These are phyloP conservation scores for Acanthamoeba polyphaga DNA, from an alignment of 208 protist species.

Conservation along the genomic window DNA sequence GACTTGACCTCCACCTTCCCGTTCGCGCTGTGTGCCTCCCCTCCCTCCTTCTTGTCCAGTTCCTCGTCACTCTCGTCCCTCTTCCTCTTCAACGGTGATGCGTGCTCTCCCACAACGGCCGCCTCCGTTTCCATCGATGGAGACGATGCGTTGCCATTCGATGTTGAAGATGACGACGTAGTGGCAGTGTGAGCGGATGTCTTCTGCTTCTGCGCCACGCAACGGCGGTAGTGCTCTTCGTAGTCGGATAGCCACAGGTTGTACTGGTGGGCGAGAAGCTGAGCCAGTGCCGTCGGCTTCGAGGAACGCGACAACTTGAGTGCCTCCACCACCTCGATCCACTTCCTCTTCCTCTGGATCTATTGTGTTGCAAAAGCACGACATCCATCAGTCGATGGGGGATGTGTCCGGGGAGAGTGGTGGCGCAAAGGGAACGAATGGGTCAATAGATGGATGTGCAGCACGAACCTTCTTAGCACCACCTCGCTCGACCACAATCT, in stretches of 20 bases:
- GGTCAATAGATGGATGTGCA: not conserved
- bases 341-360: constrained; percentile 15
- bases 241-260: constrained; percentile 8
- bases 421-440: not conserved
- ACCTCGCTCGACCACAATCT: constrained; percentile 75
- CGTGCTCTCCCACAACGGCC: not conserved
- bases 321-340: constrained; percentile 46
- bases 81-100: not conserved
- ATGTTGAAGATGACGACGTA: not conserved
- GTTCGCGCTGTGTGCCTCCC: not conserved
- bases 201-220: not conserved
- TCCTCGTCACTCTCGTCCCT: constrained; percentile 37
- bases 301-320: constrained; percentile 37
- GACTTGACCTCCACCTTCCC: not conserved
- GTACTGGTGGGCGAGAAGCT: constrained; percentile 55
- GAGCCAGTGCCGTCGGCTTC: constrained; percentile 13
- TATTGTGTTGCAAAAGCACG: not conserved
- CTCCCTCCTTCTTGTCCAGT: not conserved
- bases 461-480: constrained; percentile 39
- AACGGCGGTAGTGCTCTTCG: constrained; percentile 35
- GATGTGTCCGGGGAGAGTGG: no score
- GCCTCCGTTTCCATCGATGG: not conserved
- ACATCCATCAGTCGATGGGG: no score
- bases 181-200: not conserved
- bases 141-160: not conserved